phyloP scores from a whole-genome alignment of 2,329 filamentous ascomycete species.

The Aspergillus neotritici region DNA sequence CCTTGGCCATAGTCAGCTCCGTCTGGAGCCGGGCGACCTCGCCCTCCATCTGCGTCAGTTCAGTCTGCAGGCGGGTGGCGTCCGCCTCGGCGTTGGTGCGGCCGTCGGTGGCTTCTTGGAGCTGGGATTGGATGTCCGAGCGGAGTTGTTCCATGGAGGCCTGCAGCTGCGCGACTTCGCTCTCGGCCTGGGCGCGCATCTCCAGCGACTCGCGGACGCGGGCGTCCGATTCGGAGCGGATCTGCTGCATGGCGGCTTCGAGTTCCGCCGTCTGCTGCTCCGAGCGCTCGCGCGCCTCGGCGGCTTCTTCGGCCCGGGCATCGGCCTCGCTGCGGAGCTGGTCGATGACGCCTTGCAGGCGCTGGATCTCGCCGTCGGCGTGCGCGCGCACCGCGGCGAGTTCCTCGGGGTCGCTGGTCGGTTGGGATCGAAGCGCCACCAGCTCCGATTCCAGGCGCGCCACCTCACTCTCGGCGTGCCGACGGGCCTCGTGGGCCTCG shows the following conservation, averaged over 20 bases:
- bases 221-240: conserved; percentile 18
- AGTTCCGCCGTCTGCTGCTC: conserved; percentile 25
- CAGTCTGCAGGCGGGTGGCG: conserved; percentile 41
- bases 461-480: conserved; percentile 17
- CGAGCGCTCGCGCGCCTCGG: conserved; percentile 23
- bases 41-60: conserved; percentile 52
- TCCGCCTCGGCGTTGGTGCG: conserved; percentile 33
- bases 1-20: conserved; percentile 81
- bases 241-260: conserved; percentile 21
- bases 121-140: conserved; percentile 27
- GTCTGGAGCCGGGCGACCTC: conserved; percentile 63
- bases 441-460: conserved; percentile 8
- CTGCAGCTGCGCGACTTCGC: conserved; percentile 17
- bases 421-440: conserved; percentile 7
- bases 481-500: conserved; percentile 18
- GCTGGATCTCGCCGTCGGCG: conserved; percentile 22
- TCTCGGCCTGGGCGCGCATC: conserved; percentile 14
- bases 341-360: conserved; percentile 26
- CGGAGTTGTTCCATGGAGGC: conserved; percentile 28
- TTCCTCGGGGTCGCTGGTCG: conserved; percentile 13
- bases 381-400: conserved; percentile 14
- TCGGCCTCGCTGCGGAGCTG: conserved; percentile 27
- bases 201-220: conserved; percentile 19
- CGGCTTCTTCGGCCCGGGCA: conserved; percentile 13
- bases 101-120: conserved; percentile 25